Percentiles rank a stretch among this genome's conserved stretches.
These are phyloP conservation scores for Xerocomus brunneocitrinus DNA, from an alignment of 768 basidiomycete genomes.

Conservation along the genomic window DNA sequence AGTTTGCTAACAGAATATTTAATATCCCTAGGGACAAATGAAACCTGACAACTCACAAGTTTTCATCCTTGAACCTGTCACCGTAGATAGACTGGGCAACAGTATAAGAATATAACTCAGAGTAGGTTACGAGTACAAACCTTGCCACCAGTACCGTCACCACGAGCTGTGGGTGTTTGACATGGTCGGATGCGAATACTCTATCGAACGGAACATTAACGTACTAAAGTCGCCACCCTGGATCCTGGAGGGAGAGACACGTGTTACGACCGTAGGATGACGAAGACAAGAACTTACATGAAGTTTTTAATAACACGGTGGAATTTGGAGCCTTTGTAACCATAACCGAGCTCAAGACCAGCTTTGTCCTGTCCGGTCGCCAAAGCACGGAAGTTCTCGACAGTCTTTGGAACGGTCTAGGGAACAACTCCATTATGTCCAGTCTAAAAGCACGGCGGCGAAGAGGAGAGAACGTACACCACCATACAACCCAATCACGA, in stretches of 20 bases:
- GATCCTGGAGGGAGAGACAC: slow-evolving; percentile 52
- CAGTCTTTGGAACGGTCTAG: slow-evolving; percentile 93
- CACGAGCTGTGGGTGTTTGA: slow-evolving; percentile 49
- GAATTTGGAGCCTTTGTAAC: slow-evolving; percentile 95
- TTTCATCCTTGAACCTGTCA: slow-evolving; percentile 89
- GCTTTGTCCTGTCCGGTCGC: slow-evolving; percentile 76
- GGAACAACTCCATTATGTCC: background rate
- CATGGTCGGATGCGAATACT: slow-evolving; percentile 15
- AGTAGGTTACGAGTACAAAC: slow-evolving; percentile 32
- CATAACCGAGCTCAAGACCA: slow-evolving; percentile 64
- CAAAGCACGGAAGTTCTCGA: slow-evolving; percentile 95
- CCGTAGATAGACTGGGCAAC: slow-evolving; percentile 77
- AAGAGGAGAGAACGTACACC: slow-evolving; percentile 47
- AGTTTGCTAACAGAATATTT: slow-evolving; percentile 65
- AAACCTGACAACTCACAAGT: slow-evolving; percentile 60
- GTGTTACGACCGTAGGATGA: background rate
- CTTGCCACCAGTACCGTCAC: slow-evolving; percentile 91
- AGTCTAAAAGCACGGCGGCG: background rate
- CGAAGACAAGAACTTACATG: slow-evolving; percentile 49
- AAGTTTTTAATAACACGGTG: slow-evolving; percentile 94
- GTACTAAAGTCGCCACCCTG: slow-evolving; percentile 98
- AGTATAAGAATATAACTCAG: slow-evolving; percentile 1
- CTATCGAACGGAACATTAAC: slow-evolving; percentile 29
- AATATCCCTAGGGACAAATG: background rate
- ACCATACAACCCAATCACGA: slow-evolving; percentile 87